Evolutionary conservation across 2,329 filamentous ascomycete species (phyloP).

Genomic region (Pyricularia grisea): DNA sequence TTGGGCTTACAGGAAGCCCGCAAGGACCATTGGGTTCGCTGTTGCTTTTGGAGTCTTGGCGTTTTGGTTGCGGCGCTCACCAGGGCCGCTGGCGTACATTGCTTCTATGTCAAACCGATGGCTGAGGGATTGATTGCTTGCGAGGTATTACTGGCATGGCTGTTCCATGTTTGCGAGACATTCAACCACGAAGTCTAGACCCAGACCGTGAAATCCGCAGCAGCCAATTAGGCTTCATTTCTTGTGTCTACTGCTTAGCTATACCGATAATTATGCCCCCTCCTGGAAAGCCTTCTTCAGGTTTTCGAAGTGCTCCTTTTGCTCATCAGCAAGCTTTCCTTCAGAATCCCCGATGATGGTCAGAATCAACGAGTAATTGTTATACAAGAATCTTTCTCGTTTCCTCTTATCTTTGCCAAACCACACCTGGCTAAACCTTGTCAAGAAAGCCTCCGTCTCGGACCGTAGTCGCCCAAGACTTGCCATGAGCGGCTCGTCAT

Average conservation of each 20-base stretch:
- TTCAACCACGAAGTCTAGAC: background rate
- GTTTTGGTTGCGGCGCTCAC: slow-evolving; percentile 51
- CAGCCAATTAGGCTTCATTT: background rate
- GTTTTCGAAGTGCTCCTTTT: slow-evolving; percentile 64
- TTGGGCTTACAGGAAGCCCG: slow-evolving; percentile 58
- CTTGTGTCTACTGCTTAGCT: background rate
- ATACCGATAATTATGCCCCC: slow-evolving; percentile 16
- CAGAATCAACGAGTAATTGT: slow-evolving; percentile 90
- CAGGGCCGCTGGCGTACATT: slow-evolving; percentile 18
- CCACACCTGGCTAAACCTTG: slow-evolving; percentile 58
- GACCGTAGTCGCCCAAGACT: slow-evolving; percentile 67
- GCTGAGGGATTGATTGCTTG: background rate
- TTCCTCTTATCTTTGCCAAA: slow-evolving; percentile 70
- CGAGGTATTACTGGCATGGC: background rate
- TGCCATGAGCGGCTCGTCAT: slow-evolving; percentile 84
- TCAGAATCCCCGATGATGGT: slow-evolving; percentile 78
- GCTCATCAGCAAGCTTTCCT: slow-evolving; percentile 65
- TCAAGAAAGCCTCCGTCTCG: slow-evolving; percentile 78
- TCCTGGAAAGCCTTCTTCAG: slow-evolving; percentile 52
- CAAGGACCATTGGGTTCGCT: slow-evolving; percentile 51
- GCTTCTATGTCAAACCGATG: slow-evolving; percentile 14
- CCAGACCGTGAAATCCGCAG: background rate
- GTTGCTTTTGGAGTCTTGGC: slow-evolving; percentile 60
- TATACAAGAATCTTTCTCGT: slow-evolving; percentile 79
- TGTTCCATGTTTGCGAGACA: background rate